phyloP scores from a whole-genome alignment of 2,329 filamentous ascomycete genomes.

The Herpotrichia juniperi region DNA sequence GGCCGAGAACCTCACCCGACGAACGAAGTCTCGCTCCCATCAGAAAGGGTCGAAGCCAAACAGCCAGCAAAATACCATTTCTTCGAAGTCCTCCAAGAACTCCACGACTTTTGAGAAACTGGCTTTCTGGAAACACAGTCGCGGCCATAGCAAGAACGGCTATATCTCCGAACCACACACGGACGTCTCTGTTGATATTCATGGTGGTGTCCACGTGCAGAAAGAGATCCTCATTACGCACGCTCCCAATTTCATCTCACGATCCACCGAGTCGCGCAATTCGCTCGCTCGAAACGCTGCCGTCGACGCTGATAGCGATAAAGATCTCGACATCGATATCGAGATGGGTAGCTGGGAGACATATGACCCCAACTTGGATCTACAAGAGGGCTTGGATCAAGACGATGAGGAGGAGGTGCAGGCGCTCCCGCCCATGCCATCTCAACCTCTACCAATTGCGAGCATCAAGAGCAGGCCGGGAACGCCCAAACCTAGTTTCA shows the following conservation, averaged over 20 bases:
- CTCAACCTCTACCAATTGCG: not conserved
- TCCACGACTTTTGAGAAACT: slow-evolving; percentile 15
- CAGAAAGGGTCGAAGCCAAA: slow-evolving; percentile 4
- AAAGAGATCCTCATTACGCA: slow-evolving; percentile 20
- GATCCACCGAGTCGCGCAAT: slow-evolving; percentile 20
- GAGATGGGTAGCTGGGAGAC: slow-evolving; percentile 28
- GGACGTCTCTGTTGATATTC: slow-evolving; percentile 23
- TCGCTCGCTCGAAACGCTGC: too few species aligned
- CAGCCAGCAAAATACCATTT: not conserved
- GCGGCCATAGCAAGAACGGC: slow-evolving; percentile 17
- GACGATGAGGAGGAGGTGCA: slow-evolving; percentile 13
- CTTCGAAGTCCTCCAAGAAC: not conserved
- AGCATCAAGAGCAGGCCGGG: not conserved
- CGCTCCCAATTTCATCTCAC: not conserved
- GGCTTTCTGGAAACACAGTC: slow-evolving; percentile 12
- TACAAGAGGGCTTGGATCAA: not conserved
- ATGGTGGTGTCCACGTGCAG: slow-evolving; percentile 26
- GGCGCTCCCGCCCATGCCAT: slow-evolving; percentile 26
- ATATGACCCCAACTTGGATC: slow-evolving; percentile 5
- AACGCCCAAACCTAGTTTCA: not conserved
- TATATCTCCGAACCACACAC: slow-evolving; percentile 31
- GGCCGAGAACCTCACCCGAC: slow-evolving; percentile 22
- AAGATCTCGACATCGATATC: slow-evolving; percentile 16
- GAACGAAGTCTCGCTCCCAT: slow-evolving; percentile 13
- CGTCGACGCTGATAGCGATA: slow-evolving; percentile 20